A percentile compares a stretch with the other conserved stretches of the same genome.
Conservation (phyloP, 495 filamentous ascomycete species). For the Penicillium odoratum region DNA sequence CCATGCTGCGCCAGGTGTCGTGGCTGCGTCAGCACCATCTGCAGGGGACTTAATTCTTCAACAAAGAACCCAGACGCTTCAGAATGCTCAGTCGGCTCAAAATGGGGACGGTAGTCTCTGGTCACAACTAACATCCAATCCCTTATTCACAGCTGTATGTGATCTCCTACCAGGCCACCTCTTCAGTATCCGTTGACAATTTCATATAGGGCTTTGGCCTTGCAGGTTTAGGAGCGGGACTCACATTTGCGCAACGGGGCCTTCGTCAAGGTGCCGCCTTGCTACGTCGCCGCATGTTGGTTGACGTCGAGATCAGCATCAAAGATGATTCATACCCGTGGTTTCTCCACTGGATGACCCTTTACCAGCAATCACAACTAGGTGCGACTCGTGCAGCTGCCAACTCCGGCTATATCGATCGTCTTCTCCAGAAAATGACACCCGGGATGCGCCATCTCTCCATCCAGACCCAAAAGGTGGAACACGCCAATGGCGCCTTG, state of each 20-base stretch:
- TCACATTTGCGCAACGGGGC: slow-evolving; percentile 73
- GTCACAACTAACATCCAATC: slow-evolving; percentile 60
- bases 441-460: slow-evolving; percentile 67
- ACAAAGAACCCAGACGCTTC: slow-evolving; percentile 37
- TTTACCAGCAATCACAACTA: slow-evolving; percentile 65
- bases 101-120: slow-evolving; percentile 45
- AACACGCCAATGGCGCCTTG: slow-evolving; percentile 61
- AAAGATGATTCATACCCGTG: slow-evolving; percentile 92
- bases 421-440: slow-evolving; percentile 56
- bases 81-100: slow-evolving; percentile 30
- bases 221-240: slow-evolving; percentile 75
- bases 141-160: slow-evolving; percentile 66
- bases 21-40: slow-evolving; percentile 24
- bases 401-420: slow-evolving; percentile 49
- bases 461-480: slow-evolving; percentile 63
- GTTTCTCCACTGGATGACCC: slow-evolving; percentile 91
- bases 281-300: slow-evolving; percentile 80
- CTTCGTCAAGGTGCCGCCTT: slow-evolving; percentile 66
- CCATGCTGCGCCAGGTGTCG: slow-evolving; percentile 33
- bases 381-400: slow-evolving; percentile 36
- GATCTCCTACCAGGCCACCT: slow-evolving; percentile 4
- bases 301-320: slow-evolving; percentile 91
- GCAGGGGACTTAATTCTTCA: slow-evolving; percentile 41
- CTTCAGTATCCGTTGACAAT: background rate
- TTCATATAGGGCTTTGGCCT: slow-evolving; percentile 71